Conservation (phyloP, 805 yeast genomes). For the Suhomyces xylopsoci region DNA sequence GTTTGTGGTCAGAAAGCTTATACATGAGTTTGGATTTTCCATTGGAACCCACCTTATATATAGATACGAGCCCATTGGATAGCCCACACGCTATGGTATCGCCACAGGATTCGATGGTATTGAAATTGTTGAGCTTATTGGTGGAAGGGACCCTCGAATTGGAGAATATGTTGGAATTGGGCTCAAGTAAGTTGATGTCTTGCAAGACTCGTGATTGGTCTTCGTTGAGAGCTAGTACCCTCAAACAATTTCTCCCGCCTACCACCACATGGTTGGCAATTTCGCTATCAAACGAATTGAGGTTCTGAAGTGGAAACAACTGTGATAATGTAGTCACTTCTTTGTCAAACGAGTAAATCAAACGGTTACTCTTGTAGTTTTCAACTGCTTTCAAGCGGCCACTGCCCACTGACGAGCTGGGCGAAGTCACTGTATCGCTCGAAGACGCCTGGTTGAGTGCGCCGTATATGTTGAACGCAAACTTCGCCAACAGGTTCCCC, state of each 20-base stretch:
- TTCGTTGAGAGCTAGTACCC: slow-evolving; percentile 27
- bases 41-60: slow-evolving; percentile 29
- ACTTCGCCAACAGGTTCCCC: slow-evolving; percentile 42
- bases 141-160: slow-evolving; percentile 14
- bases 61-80: slow-evolving; percentile 32
- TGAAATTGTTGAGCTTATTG: slow-evolving; percentile 32
- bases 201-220: slow-evolving; percentile 32
- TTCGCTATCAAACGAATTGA: slow-evolving; percentile 6
- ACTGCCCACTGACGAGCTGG: slow-evolving; percentile 18
- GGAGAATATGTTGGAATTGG: slow-evolving; percentile 9
- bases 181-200: slow-evolving; percentile 34
- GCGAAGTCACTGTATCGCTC: slow-evolving; percentile 8
- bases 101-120: slow-evolving; percentile 34
- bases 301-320: slow-evolving; percentile 18
- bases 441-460: slow-evolving; percentile 18
- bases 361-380: slow-evolving; percentile 8
- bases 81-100: slow-evolving; percentile 41
- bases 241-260: slow-evolving; percentile 42
- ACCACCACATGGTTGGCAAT: slow-evolving; percentile 33
- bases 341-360: slow-evolving; percentile 20
- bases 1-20: slow-evolving; percentile 37
- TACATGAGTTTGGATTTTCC: slow-evolving; percentile 30
- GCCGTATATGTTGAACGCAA: slow-evolving; percentile 62
- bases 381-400: slow-evolving; percentile 10
- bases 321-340: slow-evolving; percentile 23